phyloP scores from a whole-genome alignment of 1,284 basidiomycete genomes.

The Ganoderma lucidum region DNA sequence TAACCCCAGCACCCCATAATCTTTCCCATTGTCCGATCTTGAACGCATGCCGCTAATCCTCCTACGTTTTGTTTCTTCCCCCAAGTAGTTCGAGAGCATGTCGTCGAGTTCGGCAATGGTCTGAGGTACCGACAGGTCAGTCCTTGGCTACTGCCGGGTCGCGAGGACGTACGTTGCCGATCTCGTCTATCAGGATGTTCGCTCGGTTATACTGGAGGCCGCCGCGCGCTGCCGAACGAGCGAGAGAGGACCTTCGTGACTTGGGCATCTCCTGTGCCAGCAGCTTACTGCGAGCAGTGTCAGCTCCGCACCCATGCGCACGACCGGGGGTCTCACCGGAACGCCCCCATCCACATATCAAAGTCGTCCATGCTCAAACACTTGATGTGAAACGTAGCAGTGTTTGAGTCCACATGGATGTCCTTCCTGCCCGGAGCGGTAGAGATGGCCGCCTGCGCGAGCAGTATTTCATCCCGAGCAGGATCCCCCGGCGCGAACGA shows the following conservation, averaged over 20 bases:
- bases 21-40: constrained; percentile 36
- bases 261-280: constrained; percentile 54
- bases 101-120: constrained; percentile 41
- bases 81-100: constrained; percentile 34
- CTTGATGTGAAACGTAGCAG: constrained; percentile 82
- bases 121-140: constrained; percentile 29
- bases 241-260: constrained; percentile 54
- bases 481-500: constrained; percentile 77
- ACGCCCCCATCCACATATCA: constrained; percentile 73
- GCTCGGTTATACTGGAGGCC: constrained; percentile 52
- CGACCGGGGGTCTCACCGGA: constrained; percentile 57
- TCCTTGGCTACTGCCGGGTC: constrained; percentile 11
- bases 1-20: constrained; percentile 40
- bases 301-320: not conserved
- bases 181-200: constrained; percentile 63
- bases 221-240: constrained; percentile 35
- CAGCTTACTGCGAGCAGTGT: constrained; percentile 56
- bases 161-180: constrained; percentile 55
- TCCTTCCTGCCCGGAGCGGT: constrained; percentile 73
- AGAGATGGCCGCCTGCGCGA: constrained; percentile 78
- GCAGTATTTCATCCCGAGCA: constrained; percentile 71
- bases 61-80: constrained; percentile 37
- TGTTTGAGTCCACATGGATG: constrained; percentile 80
- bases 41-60: constrained; percentile 25
- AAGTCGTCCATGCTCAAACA: constrained; percentile 78